A percentile compares a stretch with the other conserved stretches of the same genome.
Conservation (phyloP, 345 rosid genomes). For the Salix viminalis region DNA sequence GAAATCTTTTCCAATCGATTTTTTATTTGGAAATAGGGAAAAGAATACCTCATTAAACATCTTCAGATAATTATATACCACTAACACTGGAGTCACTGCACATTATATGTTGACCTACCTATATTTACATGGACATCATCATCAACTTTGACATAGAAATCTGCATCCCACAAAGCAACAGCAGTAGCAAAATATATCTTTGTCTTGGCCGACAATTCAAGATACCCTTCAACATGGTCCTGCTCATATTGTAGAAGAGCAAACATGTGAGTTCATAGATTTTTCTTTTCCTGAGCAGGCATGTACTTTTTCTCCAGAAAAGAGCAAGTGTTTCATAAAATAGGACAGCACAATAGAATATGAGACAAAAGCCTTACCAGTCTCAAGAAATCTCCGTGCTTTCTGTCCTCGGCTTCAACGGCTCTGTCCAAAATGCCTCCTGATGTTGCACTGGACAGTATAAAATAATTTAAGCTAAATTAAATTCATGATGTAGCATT, state of each 20-base stretch:
- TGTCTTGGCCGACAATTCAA: conserved; percentile 94
- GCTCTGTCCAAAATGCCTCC: conserved; percentile 96
- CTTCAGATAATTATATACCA: neutral
- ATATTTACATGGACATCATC: conserved; percentile 98
- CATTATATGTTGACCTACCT: conserved; percentile 33
- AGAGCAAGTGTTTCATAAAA: conserved; percentile 1
- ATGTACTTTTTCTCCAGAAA: neutral
- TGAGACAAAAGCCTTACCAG: conserved; percentile 42
- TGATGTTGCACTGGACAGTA: conserved; percentile 58
- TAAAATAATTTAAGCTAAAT: neutral
- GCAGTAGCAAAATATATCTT: conserved; percentile 92
- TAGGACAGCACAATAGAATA: neutral
- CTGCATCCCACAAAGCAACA: conserved; percentile 86
- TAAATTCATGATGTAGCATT: neutral
- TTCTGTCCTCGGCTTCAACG: conserved; percentile 81
- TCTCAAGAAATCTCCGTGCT: conserved; percentile 88
- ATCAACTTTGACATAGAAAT: conserved; percentile 94
- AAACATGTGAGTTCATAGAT: conserved; percentile 1
- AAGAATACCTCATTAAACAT: neutral
- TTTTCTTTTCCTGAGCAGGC: neutral
- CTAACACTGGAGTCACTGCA: neutral
- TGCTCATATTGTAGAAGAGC: conserved; percentile 26
- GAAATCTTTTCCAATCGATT: neutral
- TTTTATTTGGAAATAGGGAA: neutral
- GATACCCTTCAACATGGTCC: conserved; percentile 98